Evolutionary conservation across 1,284 basidiomycete genomes (phyloP).

Genomic region (Cystobasidium sp.): DNA sequence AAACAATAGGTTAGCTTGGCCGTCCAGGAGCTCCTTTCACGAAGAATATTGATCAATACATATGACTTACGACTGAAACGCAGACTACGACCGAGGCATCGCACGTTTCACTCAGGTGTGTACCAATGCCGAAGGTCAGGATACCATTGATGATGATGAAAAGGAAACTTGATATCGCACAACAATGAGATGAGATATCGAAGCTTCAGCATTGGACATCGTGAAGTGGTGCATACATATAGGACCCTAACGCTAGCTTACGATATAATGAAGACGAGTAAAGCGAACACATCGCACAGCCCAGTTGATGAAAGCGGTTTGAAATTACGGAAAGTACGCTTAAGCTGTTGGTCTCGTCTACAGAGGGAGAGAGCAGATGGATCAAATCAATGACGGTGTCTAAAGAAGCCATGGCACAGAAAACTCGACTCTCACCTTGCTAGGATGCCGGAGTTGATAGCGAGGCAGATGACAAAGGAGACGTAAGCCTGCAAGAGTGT

Average conservation of each 20-base stretch:
- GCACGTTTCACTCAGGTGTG: conserved; percentile 21
- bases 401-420: not conserved
- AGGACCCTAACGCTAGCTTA: not conserved
- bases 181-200: not conserved
- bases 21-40: not conserved
- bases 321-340: conserved; percentile 19
- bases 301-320: conserved; percentile 8
- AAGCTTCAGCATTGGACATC: no score
- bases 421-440: conserved; percentile 10
- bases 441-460: conserved; percentile 30
- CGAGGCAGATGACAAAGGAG: conserved; percentile 32
- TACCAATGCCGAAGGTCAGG: conserved; percentile 39
- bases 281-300: conserved; percentile 33
- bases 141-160: conserved; percentile 35
- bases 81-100: conserved; percentile 40
- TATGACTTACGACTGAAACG: conserved; percentile 30
- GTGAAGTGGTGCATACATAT: not conserved
- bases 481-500: conserved; percentile 13
- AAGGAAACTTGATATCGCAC: not conserved
- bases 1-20: not conserved
- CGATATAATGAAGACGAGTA: conserved; percentile 33
- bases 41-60: not conserved
- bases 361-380: not conserved
- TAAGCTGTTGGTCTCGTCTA: conserved; percentile 22
- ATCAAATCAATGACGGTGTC: not conserved